phyloP scores from a whole-genome alignment of 352 stramenopile species.

The Saprolegnia parasitica region DNA sequence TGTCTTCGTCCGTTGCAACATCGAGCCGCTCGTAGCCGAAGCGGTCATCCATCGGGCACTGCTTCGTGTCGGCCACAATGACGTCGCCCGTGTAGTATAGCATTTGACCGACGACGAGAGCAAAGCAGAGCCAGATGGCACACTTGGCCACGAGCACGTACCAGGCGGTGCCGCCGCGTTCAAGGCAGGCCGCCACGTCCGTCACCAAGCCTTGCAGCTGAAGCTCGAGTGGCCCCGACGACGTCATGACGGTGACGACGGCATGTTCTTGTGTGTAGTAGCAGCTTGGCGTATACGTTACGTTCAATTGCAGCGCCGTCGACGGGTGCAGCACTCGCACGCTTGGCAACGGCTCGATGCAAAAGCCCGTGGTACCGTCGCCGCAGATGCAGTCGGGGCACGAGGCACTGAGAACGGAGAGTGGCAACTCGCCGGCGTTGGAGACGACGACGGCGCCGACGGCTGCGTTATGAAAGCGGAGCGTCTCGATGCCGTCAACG shows the following conservation, averaged over 20 bases:
- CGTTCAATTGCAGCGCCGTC: not conserved
- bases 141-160: not conserved
- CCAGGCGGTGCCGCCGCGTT: not conserved
- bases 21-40: not conserved
- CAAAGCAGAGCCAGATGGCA: constrained; percentile 6
- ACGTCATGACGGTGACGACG: not conserved
- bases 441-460: not conserved
- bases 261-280: not conserved
- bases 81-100: constrained; percentile 13
- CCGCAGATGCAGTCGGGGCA: constrained; percentile 9
- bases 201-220: not conserved
- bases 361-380: constrained; percentile 7
- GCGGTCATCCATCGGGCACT: not conserved
- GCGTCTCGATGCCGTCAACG: not conserved
- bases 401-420: not conserved
- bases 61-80: not conserved
- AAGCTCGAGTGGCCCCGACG: not conserved
- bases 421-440: constrained; percentile 13
- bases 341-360: not conserved
- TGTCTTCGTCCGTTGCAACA: not conserved
- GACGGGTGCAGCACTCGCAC: not conserved
- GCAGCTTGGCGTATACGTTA: constrained; percentile 10
- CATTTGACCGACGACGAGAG: constrained; percentile 11
- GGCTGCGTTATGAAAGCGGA: not conserved
- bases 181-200: not conserved